Base-by-base conservation (phyloP, 805 yeast species). In the Metschnikowia orientalis region DNA sequence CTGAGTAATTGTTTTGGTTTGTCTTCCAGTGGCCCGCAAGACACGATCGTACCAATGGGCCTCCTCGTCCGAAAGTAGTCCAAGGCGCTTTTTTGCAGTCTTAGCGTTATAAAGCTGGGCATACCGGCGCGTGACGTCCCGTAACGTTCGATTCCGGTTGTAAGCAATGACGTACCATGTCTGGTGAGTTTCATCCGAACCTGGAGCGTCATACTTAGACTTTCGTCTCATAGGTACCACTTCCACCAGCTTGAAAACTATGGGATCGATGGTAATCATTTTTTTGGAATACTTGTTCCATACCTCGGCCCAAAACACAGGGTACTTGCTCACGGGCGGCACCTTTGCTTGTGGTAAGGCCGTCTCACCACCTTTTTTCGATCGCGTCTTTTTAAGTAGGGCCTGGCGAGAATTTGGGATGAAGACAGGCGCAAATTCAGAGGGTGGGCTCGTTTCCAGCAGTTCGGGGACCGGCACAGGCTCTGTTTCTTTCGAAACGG, bases 251-350 rank as follows among this genome's bases (percentile, higher is more conserved):
- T 73, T 57, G 35, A 79, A 70, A 18, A 80, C 79, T 0, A 80
- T 62, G 0, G 97, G 92, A 49, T 92, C 98, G 2, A 88, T 68
- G 2, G 94, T 75, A n/a, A 88, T 71, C 94, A 96, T 90, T 30
- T 69, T 73, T 38, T 77, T 70, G 4, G 76, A 59, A 37, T 71
- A 75, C 31, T 72, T 71, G 53, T 90, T 89, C 95, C 95, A 90
- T 0, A 84, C 95, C 54, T 92, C 98, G 14, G 79, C 79, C 98
- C 98, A 92, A 51, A 81, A 88, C 0, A 88, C 69, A 0, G 97
- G 97, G 48, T 65, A 81, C 6, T 36, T 39, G 2, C 65, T 55
- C 12, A 30, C 14, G 2, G 32, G 26, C 11, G n/a, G n/a, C n/a
- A n/a, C n/a, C n/a, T n/a, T n/a, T n/a, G n/a, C n/a, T n/a, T n/a